Conservation (phyloP, 352 stramenopile species). For the Pythium plurisporium region DNA sequence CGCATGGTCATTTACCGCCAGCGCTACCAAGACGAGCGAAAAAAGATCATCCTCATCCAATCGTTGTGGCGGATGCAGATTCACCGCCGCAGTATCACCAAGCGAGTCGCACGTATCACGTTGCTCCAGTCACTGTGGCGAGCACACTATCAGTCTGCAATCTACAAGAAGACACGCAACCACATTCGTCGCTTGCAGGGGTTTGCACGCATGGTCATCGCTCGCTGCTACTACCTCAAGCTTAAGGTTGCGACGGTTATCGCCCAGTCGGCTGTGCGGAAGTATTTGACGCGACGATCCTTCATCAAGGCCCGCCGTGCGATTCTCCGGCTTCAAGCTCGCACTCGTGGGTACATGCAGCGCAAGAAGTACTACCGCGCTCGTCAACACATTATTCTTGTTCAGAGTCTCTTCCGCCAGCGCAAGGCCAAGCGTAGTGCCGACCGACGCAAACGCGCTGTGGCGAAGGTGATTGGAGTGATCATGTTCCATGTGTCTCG, state of each 20-base stretch:
- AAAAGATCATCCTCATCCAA: constrained; percentile 72
- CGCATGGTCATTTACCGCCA: constrained; percentile 78
- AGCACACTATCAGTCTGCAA: constrained; percentile 44
- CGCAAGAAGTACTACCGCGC: constrained; percentile 56
- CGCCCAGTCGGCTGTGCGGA: constrained; percentile 70
- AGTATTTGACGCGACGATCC: constrained; percentile 54
- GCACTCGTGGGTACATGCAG: constrained; percentile 53
- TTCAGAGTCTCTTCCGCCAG: constrained; percentile 76
- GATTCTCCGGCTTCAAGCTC: constrained; percentile 67
- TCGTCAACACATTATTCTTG: constrained; percentile 45
- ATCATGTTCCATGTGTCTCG: constrained; percentile 74
- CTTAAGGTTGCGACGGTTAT: constrained; percentile 42
- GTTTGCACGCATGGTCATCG: constrained; percentile 62
- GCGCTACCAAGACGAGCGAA: constrained; percentile 51
- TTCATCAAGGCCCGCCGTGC: constrained; percentile 63
- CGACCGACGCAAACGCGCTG: constrained; percentile 48
- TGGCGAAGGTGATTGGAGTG: constrained; percentile 66
- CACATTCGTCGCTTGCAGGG: constrained; percentile 67
- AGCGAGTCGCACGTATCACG: constrained; percentile 43
- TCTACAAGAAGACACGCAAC: constrained; percentile 50
- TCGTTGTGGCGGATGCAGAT: constrained; percentile 79
- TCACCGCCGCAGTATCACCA: constrained; percentile 48
- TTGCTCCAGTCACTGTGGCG: constrained; percentile 81
- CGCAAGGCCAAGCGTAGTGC: constrained; percentile 47
- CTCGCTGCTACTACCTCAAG: constrained; percentile 50